phyloP scores from a whole-genome alignment of 139 green algal genomes.

The Coccomyxa sp. region DNA sequence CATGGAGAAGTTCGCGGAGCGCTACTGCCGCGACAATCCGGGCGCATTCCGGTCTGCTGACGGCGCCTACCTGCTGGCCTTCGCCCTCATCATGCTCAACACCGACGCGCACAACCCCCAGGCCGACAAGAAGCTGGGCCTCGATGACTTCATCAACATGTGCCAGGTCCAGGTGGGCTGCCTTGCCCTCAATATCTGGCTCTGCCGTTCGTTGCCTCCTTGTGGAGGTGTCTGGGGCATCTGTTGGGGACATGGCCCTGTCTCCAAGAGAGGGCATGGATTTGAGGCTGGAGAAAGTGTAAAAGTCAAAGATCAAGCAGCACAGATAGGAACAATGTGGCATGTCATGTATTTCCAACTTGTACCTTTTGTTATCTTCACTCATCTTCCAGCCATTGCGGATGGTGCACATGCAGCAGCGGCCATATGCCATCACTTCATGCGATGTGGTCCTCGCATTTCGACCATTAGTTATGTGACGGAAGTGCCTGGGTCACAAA shows the following conservation, averaged over 20 bases:
- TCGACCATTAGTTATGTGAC: too few species aligned
- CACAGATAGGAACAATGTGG: too few species aligned
- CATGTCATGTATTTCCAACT: too few species aligned
- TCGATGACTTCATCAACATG: constrained; percentile 83
- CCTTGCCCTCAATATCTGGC: too few species aligned
- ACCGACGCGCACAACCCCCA: constrained; percentile 92
- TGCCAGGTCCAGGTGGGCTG: constrained; percentile 19
- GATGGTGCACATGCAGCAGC: too few species aligned
- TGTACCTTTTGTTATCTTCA: too few species aligned
- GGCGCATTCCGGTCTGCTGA: constrained; percentile 68
- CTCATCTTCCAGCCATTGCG: too few species aligned
- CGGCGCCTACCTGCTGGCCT: constrained; percentile 82
- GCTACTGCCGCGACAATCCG: constrained; percentile 72
- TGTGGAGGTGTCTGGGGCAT: too few species aligned
- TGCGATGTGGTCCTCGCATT: too few species aligned
- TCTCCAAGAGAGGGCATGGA: not conserved
- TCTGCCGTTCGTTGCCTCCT: too few species aligned
- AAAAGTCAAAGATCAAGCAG: not conserved
- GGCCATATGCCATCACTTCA: too few species aligned
- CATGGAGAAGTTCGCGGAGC: constrained; percentile 86
- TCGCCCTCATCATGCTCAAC: constrained; percentile 96
- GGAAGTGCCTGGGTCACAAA: too few species aligned
- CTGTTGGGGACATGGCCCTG: not conserved
- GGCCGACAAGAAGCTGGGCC: constrained; percentile 72
- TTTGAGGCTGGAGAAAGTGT: not conserved